These are phyloP conservation scores for Flaveria trinervia DNA, from an alignment of 129 eudicot genomes.

Conservation along the genomic window DNA sequence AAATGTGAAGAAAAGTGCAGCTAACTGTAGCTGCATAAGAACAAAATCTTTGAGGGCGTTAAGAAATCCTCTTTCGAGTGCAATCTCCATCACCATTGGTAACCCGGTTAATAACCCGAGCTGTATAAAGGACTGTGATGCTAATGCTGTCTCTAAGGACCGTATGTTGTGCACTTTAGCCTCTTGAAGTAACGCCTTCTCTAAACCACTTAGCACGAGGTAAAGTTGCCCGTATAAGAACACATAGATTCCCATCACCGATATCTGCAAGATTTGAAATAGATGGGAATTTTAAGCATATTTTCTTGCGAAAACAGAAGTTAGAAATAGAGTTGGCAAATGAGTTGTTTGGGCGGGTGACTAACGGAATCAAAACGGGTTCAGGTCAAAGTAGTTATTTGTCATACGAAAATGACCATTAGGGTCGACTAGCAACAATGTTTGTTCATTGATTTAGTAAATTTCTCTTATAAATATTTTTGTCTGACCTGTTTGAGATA, in stretches of 20 bases:
- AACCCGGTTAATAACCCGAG: constrained; percentile 90
- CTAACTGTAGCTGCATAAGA: constrained; percentile 93
- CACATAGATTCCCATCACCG: constrained; percentile 78
- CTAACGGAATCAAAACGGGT: neutral
- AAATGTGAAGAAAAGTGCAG: constrained; percentile 94
- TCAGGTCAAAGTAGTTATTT: neutral
- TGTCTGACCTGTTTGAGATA: constrained; percentile 7
- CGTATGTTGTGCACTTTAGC: constrained; percentile 74
- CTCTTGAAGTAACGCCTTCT: constrained; percentile 60
- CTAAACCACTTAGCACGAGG: constrained; percentile 88
- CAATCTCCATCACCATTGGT: constrained; percentile 92
- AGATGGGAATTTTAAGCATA: neutral
- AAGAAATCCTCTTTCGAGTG: constrained; percentile 85
- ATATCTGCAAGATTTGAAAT: constrained; percentile 57
- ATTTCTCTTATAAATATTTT: no score
- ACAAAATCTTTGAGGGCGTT: constrained; percentile 85
- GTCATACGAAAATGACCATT: neutral
- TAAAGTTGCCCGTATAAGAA: constrained; percentile 92
- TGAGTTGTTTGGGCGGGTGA: neutral
- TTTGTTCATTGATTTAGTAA: neutral
- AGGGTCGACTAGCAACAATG: neutral
- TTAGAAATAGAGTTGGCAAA: neutral
- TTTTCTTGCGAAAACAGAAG: neutral
- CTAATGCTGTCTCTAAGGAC: constrained; percentile 88
- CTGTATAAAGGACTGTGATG: constrained; percentile 92